Conservation (phyloP, 2,329 filamentous ascomycete species). For the Aspergillus tamarii region DNA sequence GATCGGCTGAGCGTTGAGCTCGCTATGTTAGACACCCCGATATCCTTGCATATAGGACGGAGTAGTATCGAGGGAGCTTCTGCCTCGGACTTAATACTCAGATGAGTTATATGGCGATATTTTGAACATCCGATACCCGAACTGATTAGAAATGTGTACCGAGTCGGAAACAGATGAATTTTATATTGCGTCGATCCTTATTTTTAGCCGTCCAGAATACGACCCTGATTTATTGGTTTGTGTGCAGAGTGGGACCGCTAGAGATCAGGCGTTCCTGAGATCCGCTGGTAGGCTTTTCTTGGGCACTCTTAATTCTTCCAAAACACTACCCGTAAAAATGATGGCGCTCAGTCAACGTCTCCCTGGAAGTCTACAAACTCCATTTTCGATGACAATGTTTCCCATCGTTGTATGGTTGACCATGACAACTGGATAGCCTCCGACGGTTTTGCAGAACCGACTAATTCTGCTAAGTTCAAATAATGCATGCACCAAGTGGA, state of each 20-base stretch:
- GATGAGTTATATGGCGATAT: background rate
- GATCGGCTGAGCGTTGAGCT: too few species aligned
- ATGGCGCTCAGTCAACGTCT: background rate
- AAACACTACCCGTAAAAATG: background rate
- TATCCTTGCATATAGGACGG: too few species aligned
- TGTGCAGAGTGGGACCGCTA: background rate
- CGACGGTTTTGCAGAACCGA: too few species aligned
- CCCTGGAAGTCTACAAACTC: background rate
- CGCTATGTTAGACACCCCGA: too few species aligned
- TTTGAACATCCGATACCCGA: background rate
- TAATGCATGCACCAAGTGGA: background rate
- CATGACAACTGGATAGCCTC: background rate
- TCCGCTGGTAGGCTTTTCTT: background rate
- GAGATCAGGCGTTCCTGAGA: background rate
- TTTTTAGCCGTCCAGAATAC: background rate
- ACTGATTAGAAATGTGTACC: background rate
- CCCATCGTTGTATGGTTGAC: background rate
- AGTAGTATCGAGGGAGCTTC: background rate
- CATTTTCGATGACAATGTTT: background rate
- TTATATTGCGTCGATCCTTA: background rate
- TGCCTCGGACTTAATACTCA: background rate
- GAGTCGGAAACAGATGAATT: background rate
- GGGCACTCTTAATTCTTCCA: background rate
- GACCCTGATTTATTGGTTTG: background rate
- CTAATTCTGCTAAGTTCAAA: background rate